A percentile compares a stretch with the other conserved stretches of the same genome.
Evolutionary conservation across 495 filamentous ascomycete genomes (phyloP).

Genomic region (Daldinia grandis): DNA sequence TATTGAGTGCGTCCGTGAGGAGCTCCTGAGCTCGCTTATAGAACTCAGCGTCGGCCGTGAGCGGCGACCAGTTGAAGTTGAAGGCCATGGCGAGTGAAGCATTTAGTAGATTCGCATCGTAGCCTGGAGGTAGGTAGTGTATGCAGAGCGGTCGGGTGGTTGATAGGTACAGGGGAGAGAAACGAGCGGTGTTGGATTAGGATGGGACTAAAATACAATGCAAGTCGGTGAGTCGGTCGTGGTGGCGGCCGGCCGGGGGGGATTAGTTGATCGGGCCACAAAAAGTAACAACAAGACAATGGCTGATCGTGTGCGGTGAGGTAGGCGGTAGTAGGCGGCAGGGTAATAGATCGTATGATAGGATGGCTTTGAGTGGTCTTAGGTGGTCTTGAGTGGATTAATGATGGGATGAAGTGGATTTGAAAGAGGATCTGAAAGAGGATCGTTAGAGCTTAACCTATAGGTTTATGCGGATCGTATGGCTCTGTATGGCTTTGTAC

Average conservation of each 20-base stretch:
- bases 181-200: constrained; percentile 25
- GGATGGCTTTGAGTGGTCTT: no score
- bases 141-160: neutral
- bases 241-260: constrained; percentile 29
- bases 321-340: constrained; percentile 3
- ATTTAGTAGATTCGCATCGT: constrained; percentile 42
- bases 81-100: constrained; percentile 81
- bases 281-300: constrained; percentile 13
- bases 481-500: neutral
- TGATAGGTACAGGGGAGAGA: constrained; percentile 10
- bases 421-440: neutral
- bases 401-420: neutral
- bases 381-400: constrained; percentile 1
- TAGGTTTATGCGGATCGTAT: neutral
- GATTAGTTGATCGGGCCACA: constrained; percentile 37
- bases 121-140: constrained; percentile 16
- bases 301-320: constrained; percentile 37
- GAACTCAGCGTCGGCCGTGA: constrained; percentile 91
- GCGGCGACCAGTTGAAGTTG: constrained; percentile 99
- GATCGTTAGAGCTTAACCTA: no score
- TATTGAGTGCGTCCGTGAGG: constrained; percentile 93
- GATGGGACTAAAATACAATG: constrained; percentile 28
- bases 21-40: constrained; percentile 92
- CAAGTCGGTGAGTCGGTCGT: constrained; percentile 30
- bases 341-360: constrained; percentile 31